Evolutionary conservation across 2,329 filamentous ascomycete species (phyloP), one percentile per base, ranked within the genome.

Genomic region (Colletotrichum lupini): DNA sequence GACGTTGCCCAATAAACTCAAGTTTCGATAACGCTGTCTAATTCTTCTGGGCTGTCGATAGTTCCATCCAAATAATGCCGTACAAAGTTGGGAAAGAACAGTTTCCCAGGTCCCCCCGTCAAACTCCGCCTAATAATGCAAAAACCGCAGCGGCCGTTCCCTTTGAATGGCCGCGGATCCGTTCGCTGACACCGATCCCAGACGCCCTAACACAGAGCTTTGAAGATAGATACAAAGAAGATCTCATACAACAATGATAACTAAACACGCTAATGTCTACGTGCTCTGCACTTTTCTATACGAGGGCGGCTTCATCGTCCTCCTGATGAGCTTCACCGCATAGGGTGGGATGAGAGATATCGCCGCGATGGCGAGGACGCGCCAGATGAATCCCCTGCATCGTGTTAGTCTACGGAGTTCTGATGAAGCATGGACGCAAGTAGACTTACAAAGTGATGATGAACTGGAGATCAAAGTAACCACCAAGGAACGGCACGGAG

Each of bases 271-370:
- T 32, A 30, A 22, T 58, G 58, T 58, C 83, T 83, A 93, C 73
- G 91, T 89, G 57, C 89, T 92, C 83, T 93, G 92, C 60, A 99
- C 95, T 86, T 99, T 99, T 79, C 97, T 89, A 85, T 98, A 98
- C 80, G 94, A 97, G 24, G 95, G 95, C 75, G 97, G 97, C 84
- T 93, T 95, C 87, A 97, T 92, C 74, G 92, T 95, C 79, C 95
- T 89, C 78, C 93, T 89, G 76, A 98, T 93, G 74, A 97, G 82
- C 86, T 98, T 98, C 24, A 90, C 95, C 64, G 91, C 92, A 84
- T 96, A 98, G 2, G 96, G 94, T 22, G 97, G 97, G 60, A 97
- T 89, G 69, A 98, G 83, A 55, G 94, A 94, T 57, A 98, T 91
- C 8, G 93, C 92, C 53, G 89, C 89, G 67, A 98, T 95, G 46